Base-by-base conservation (phyloP, 2,329 filamentous ascomycete species). In the Cordyceps cateniannulata region DNA sequence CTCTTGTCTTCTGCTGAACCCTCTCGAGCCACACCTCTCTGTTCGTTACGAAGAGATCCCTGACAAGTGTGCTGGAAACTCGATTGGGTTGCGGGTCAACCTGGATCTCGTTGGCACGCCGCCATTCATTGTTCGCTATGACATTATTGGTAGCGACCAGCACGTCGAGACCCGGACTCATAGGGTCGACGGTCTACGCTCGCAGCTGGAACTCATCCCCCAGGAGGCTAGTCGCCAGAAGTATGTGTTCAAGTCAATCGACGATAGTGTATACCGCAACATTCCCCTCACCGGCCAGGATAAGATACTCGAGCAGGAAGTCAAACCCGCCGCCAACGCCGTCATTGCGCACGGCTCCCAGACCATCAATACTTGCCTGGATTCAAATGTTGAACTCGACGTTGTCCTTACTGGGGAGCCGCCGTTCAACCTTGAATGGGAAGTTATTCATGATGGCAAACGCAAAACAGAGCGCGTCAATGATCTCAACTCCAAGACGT, bases 21-120 rank as follows among this genome's bases (percentile, higher is more conserved):
- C 95, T 5, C 87, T 95, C 0, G 88, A 96, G 74, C 95, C 95
- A 10, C 85, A 88, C 60, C 73, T 99, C 62, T 80, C 84, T 5
- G 78, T 99, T 54, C 83, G 82, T 35, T 81, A 86, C 7, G 89
- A 96, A 67, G 88, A 92, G 64, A 92, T 99, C 48, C 89, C 91
- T 57, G 95, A 99, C 73, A 96, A 96, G 71, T 99, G 95, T 72
- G 93, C 93, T 40, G 92, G 93, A 52, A 96, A 92, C 69, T 91
- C 95, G 0, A 90, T 99, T 63, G 95, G 95, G 45, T 82, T 99
- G 59, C 85, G 89, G 12, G 90, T 99, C 47, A 89, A 95, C 69
- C 77, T 99, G 54, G 92, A 98, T 70, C 81, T 99, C 44, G 89
- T 93, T 29, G 95, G 95, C 63, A 96, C 92, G 0, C 93, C 96